These are phyloP conservation scores for Calonectria fujianensis DNA, from an alignment of 2,329 filamentous ascomycete genomes.

Conservation along the genomic window DNA sequence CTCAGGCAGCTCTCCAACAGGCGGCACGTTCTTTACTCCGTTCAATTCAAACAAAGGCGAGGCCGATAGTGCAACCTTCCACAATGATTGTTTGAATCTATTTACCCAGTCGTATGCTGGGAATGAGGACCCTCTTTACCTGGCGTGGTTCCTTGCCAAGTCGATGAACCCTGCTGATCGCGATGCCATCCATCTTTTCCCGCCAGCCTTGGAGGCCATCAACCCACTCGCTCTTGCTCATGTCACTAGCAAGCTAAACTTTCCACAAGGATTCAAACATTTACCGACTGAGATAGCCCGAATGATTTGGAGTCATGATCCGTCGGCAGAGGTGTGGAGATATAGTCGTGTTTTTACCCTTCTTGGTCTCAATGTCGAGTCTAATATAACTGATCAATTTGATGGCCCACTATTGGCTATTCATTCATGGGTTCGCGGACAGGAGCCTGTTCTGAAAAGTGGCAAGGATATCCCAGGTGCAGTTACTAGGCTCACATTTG, in stretches of 20 bases:
- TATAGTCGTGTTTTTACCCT: not conserved
- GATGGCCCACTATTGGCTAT: not conserved
- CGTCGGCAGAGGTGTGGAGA: not conserved
- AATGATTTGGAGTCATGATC: not conserved
- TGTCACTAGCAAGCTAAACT: not conserved
- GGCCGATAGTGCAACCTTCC: not conserved
- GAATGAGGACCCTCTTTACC: not conserved
- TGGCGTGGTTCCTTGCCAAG: not conserved
- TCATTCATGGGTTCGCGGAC: not conserved
- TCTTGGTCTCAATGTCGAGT: not conserved
- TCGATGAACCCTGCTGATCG: not conserved
- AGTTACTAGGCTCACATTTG: not conserved
- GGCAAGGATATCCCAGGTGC: not conserved
- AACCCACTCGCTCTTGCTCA: not conserved
- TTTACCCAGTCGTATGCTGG: not conserved
- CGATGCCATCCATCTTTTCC: not conserved
- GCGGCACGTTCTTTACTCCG: not conserved
- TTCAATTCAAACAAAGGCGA: not conserved
- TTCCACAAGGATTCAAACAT: not conserved
- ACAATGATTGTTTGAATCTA: not conserved
- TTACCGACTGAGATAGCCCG: not conserved
- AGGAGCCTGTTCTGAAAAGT: not conserved
- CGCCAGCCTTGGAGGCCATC: not conserved
- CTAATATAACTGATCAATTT: not conserved
- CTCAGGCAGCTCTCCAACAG: not conserved